Base-by-base conservation (phyloP, 345 rosid genomes). In the Diplotaxis tenuifolia region DNA sequence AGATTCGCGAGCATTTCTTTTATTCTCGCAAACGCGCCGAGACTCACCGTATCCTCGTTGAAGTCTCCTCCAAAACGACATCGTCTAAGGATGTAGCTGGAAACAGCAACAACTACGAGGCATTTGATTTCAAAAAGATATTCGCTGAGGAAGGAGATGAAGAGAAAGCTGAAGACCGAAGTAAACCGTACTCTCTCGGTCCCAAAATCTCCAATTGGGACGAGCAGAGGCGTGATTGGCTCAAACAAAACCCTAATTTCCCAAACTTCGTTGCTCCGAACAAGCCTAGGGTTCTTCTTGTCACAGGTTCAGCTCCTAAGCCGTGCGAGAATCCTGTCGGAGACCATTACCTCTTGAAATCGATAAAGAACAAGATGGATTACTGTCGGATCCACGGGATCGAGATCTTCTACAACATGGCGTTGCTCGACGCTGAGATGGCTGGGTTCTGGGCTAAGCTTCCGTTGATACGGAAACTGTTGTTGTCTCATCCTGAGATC, bases 371-470 rank as follows among this genome's bases (percentile, higher is more conserved):
- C 87, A 89, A 89, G 76, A 84, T 87, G n/a, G 96, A 89, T 72
- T 89, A 89, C 54, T 87, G 92, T 65, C 75, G 96, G 50, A 28
- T 87, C 2, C 96, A 87, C 54, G 88, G 87, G 11, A 82, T 87
- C 21, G 89, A 87, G 82, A 81, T 89, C 14, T 89, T 89, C 60
- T 87, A 89, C 62, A 87, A 84, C 12, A 86, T 86, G 92, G 92
- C 88, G 1, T 55, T 87, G 71, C 79, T 89, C 0, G 96, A 89
- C 62, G 89, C 86, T 5, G 92, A 86, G 75, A 89, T 87, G 96
- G 84, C 90, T n/a, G 92, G 90, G 2, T 86, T 87, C 28, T 89
- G 90, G 96, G 89, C 89, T 4, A 89, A 84, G 81, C 81, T 89
- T 7, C 91, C 92, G 1, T 71, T 89, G 87, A 83, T 89, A 15